Evolutionary conservation across 1,284 basidiomycete genomes (phyloP).

Genomic region (Somion occarium): DNA sequence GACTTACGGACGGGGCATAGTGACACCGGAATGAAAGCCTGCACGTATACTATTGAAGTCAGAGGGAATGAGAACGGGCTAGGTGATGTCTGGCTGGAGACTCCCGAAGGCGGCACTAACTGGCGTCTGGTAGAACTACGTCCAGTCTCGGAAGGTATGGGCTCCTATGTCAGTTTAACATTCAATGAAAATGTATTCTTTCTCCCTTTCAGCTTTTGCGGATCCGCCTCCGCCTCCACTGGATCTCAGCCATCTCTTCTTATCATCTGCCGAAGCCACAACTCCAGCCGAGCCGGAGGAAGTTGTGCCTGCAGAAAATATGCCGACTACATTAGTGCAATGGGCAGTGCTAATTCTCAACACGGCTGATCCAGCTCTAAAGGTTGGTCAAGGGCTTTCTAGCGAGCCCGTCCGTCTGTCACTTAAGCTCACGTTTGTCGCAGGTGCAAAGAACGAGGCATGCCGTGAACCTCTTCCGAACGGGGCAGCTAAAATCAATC

Average conservation of each 20-base stretch:
- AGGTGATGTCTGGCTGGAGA: constrained; percentile 61
- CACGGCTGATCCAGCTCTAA: constrained; percentile 64
- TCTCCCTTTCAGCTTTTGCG: constrained; percentile 53
- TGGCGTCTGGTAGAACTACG: constrained; percentile 77
- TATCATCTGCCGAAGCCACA: constrained; percentile 15
- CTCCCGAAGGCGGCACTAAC: constrained; percentile 47
- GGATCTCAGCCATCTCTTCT: constrained; percentile 22
- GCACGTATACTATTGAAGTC: constrained; percentile 69
- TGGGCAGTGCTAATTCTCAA: constrained; percentile 77
- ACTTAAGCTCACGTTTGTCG: constrained; percentile 4
- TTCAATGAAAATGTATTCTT: too few species aligned
- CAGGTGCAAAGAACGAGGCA: constrained; percentile 66
- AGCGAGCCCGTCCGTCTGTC: too few species aligned
- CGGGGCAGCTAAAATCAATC: constrained; percentile 61
- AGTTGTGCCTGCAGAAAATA: constrained; percentile 41
- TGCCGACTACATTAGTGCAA: constrained; percentile 64
- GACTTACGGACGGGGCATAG: constrained; percentile 67
- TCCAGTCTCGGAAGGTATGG: constrained; percentile 77
- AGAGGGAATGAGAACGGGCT: constrained; percentile 35
- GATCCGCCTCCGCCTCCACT: constrained; percentile 52
- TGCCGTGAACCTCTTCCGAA: constrained; percentile 67
- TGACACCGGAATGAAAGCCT: constrained; percentile 74
- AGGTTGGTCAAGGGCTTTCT: constrained; percentile 34
- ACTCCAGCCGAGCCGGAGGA: constrained; percentile 34
- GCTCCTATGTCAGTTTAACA: constrained; percentile 2